Conservation (phyloP, 2,329 filamentous ascomycete genomes). For the Aspergillus carbonarius region DNA sequence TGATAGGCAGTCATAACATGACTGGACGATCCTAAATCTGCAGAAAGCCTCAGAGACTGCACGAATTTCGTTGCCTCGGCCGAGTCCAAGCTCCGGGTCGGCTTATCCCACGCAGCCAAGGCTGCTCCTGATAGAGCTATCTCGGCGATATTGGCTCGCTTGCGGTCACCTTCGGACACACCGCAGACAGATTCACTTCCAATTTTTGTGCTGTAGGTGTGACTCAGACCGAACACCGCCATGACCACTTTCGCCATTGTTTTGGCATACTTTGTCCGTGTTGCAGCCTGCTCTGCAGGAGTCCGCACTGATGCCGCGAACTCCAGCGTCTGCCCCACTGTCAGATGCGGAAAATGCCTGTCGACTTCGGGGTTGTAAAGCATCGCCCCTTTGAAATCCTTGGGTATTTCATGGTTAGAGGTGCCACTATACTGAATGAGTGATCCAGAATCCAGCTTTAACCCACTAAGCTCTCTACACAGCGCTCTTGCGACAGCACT, state of each 20-base stretch:
- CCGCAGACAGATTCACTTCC: constrained; percentile 40
- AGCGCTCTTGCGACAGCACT: neutral
- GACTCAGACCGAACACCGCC: constrained; percentile 40
- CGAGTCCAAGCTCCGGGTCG: constrained; percentile 48
- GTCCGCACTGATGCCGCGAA: constrained; percentile 70
- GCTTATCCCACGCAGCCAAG: constrained; percentile 45
- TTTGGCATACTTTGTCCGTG: constrained; percentile 38
- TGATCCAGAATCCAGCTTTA: neutral
- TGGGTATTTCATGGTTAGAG: neutral
- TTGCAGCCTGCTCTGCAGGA: constrained; percentile 33
- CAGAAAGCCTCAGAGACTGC: constrained; percentile 46
- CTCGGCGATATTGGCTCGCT: constrained; percentile 61
- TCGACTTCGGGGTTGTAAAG: constrained; percentile 53
- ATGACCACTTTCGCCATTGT: constrained; percentile 46
- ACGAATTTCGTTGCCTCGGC: constrained; percentile 56
- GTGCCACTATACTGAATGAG: neutral
- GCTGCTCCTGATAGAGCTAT: constrained; percentile 46
- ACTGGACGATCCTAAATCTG: constrained; percentile 47
- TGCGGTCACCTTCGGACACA: constrained; percentile 60
- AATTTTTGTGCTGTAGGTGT: constrained; percentile 53
- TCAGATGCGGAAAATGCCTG: constrained; percentile 63
- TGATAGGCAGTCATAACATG: constrained; percentile 55
- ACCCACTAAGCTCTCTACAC: neutral
- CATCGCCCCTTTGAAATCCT: neutral
- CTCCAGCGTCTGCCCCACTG: constrained; percentile 72